Percentiles rank a stretch among this genome's conserved stretches.
These are phyloP conservation scores for Monascus purpureus DNA, from an alignment of 495 filamentous ascomycete genomes.

Conservation along the genomic window DNA sequence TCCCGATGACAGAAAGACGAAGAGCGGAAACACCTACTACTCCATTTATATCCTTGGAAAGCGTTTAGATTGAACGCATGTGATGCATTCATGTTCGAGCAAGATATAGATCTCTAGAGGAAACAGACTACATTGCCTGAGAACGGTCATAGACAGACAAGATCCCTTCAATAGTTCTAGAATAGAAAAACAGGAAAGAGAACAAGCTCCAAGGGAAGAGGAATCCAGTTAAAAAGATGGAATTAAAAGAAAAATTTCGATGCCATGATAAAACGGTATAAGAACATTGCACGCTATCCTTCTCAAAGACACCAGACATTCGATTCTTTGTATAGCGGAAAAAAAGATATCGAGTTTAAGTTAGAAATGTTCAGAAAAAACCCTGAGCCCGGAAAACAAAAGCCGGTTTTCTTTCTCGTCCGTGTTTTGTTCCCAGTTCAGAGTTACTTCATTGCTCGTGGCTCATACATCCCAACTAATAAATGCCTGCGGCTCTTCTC, in stretches of 20 bases:
- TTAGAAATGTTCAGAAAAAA: constrained; percentile 27
- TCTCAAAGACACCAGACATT: constrained; percentile 24
- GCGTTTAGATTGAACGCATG: too few species aligned
- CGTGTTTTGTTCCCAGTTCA: background rate
- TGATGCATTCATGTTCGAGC: too few species aligned
- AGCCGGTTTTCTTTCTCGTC: too few species aligned
- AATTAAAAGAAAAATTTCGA: constrained; percentile 15
- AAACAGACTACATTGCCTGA: too few species aligned
- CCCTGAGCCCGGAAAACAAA: constrained; percentile 9
- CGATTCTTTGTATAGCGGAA: constrained; percentile 17
- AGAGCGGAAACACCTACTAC: too few species aligned
- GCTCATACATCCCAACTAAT: constrained; percentile 38
- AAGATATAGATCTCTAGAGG: too few species aligned
- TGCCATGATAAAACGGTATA: constrained; percentile 25
- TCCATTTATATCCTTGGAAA: too few species aligned
- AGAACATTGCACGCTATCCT: constrained; percentile 26
- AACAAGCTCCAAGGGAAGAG: too few species aligned
- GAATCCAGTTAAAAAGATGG: constrained; percentile 6
- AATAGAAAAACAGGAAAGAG: too few species aligned
- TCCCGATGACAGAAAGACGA: too few species aligned
- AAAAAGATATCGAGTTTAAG: constrained; percentile 25
- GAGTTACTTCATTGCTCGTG: constrained; percentile 30
- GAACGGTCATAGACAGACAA: too few species aligned
- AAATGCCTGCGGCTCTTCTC: constrained; percentile 25
- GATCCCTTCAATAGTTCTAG: too few species aligned